Percentiles rank a stretch among this genome's conserved stretches.
Evolutionary conservation across 2,329 filamentous ascomycete genomes (phyloP).

Genomic region (Bipolaris bicolor): DNA sequence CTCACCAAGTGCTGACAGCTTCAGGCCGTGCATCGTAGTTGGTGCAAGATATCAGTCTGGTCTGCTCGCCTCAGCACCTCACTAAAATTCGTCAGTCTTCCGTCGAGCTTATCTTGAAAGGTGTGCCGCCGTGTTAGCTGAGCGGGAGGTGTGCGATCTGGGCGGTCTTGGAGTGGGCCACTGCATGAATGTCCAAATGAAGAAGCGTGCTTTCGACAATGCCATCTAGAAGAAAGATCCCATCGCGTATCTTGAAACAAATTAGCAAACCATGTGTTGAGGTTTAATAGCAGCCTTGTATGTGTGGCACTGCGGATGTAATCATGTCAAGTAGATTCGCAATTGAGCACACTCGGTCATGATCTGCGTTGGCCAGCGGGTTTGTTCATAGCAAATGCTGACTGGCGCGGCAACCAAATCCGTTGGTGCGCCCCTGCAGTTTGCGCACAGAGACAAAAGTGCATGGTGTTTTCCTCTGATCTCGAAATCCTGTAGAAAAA

Average conservation of each 20-base stretch:
- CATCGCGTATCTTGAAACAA: not conserved
- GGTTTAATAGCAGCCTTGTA: not conserved
- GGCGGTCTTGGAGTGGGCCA: not conserved
- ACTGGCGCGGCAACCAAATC: not conserved
- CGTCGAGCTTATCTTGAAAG: conserved; percentile 4
- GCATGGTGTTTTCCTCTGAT: not conserved
- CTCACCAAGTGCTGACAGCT: conserved; percentile 1
- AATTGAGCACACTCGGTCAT: not conserved
- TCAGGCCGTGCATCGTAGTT: conserved; percentile 1
- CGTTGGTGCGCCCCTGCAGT: not conserved
- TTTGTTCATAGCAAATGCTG: not conserved
- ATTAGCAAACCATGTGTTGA: not conserved
- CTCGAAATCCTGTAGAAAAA: not conserved
- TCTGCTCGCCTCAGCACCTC: not conserved
- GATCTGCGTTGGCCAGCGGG: not conserved
- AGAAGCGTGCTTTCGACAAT: not conserved
- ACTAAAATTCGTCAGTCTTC: not conserved
- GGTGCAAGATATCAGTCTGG: not conserved
- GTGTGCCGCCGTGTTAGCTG: not conserved
- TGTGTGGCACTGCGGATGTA: not conserved
- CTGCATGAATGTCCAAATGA: not conserved
- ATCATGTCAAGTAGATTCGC: not conserved
- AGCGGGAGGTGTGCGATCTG: not conserved
- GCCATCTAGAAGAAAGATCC: not conserved
- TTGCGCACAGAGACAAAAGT: not conserved